A percentile compares a stretch with the other conserved stretches of the same genome.
Conservation (phyloP, 164 flowering plant genomes). For the Tetracentron sinense region DNA sequence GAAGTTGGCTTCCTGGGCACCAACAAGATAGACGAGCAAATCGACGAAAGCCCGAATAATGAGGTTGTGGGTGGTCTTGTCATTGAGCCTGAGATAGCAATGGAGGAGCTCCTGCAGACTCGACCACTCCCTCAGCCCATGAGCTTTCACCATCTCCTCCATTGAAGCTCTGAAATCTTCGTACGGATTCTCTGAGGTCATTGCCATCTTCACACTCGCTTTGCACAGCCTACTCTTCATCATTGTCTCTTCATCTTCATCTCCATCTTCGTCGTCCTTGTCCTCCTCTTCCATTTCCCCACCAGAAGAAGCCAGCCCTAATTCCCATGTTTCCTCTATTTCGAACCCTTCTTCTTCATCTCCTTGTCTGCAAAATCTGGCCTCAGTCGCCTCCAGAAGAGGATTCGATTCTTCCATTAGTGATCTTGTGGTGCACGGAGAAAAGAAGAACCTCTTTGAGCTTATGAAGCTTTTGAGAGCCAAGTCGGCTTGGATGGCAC, state of each 20-base stretch:
- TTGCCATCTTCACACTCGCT: constrained; percentile 14
- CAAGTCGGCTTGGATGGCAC: constrained; percentile 4
- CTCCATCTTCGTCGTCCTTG: background rate
- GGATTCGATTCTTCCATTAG: constrained; percentile 9
- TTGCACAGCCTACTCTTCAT: constrained; percentile 3
- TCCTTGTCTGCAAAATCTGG: too few relatives aligned
- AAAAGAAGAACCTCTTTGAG: constrained; percentile 25
- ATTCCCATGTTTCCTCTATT: too few relatives aligned
- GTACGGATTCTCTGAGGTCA: constrained; percentile 21
- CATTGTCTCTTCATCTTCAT: background rate
- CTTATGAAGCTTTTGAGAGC: background rate
- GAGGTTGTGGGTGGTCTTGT: constrained; percentile 12
- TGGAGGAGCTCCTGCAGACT: constrained; percentile 21
- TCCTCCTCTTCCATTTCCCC: background rate
- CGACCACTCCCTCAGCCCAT: constrained; percentile 21
- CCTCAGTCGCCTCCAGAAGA: background rate
- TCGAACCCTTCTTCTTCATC: background rate
- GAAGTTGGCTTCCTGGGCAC: constrained; percentile 5
- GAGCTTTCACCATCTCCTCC: constrained; percentile 28
- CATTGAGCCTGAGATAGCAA: constrained; percentile 26
- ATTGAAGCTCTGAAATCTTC: constrained; percentile 26
- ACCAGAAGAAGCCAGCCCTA: too few relatives aligned
- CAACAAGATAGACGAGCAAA: constrained; percentile 15
- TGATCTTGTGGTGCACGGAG: constrained; percentile 23
- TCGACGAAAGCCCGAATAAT: constrained; percentile 25